phyloP scores from a whole-genome alignment of 164 flowering plant genomes.

The Pachysandra terminalis region DNA sequence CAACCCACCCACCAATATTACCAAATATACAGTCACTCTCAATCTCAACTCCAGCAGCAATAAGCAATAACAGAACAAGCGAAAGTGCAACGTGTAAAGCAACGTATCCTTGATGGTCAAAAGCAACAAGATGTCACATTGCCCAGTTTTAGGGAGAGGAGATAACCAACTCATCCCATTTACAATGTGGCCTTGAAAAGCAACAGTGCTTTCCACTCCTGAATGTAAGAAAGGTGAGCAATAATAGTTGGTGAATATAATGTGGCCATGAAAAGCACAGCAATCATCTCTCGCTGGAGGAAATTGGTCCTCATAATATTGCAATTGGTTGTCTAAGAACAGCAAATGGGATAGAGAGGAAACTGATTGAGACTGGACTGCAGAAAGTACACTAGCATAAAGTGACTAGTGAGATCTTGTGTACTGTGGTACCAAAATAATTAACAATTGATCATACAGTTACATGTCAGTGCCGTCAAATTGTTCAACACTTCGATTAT shows the following conservation, averaged over 20 bases:
- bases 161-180: no score
- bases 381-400: neutral
- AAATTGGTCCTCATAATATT: constrained; percentile 12
- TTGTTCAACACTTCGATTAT: neutral
- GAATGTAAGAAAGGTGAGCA: constrained; percentile 3
- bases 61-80: neutral
- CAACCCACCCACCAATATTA: neutral
- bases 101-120: neutral
- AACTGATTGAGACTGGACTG: neutral
- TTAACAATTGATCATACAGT: neutral
- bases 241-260: constrained; percentile 9
- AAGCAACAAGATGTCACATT: constrained; percentile 16
- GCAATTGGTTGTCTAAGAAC: constrained; percentile 5
- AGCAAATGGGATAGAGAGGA: constrained; percentile 5
- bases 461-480: neutral
- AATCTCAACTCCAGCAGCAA: neutral
- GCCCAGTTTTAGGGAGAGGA: neutral
- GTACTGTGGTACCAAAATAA: neutral
- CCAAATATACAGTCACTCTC: no score
- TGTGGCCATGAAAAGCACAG: constrained; percentile 20
- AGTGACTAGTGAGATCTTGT: neutral
- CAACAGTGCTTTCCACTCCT: neutral
- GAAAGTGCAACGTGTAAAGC: neutral
- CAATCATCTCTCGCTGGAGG: constrained; percentile 7
- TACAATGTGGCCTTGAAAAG: no score